These are phyloP conservation scores for Naganishia cerealis DNA, from an alignment of 1,284 basidiomycete species.

Conservation along the genomic window DNA sequence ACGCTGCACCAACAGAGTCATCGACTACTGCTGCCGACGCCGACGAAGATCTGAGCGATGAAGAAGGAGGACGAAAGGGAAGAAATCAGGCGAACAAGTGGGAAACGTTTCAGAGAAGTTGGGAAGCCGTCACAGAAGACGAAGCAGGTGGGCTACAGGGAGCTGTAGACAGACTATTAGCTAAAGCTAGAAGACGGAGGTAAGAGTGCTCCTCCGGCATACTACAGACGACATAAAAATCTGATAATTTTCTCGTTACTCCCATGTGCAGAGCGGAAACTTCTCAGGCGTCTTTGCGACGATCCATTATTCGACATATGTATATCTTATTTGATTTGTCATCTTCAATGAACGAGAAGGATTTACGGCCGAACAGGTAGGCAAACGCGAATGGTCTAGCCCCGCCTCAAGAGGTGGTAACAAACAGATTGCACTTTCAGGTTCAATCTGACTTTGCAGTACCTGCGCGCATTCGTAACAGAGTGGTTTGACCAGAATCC, in stretches of 20 bases:
- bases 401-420: background rate
- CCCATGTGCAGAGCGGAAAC: constrained; percentile 58
- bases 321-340: constrained; percentile 88
- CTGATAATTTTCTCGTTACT: background rate
- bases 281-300: constrained; percentile 78
- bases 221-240: constrained; percentile 5
- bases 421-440: constrained; percentile 35
- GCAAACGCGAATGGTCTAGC: background rate
- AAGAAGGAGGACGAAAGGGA: constrained; percentile 13
- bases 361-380: constrained; percentile 83
- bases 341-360: constrained; percentile 86
- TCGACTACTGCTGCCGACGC: constrained; percentile 9
- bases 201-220: constrained; percentile 49
- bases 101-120: constrained; percentile 49
- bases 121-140: constrained; percentile 96
- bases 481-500: constrained; percentile 99
- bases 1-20: background rate
- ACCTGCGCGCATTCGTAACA: constrained; percentile 81
- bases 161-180: constrained; percentile 84
- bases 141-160: constrained; percentile 85
- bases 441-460: constrained; percentile 84
- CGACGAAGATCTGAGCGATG: constrained; percentile 20
- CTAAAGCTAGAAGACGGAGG: constrained; percentile 79
- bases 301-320: constrained; percentile 94
- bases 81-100: constrained; percentile 24